These are phyloP conservation scores for Mercurialis annua DNA, from an alignment of 345 rosid species.

Conservation along the genomic window DNA sequence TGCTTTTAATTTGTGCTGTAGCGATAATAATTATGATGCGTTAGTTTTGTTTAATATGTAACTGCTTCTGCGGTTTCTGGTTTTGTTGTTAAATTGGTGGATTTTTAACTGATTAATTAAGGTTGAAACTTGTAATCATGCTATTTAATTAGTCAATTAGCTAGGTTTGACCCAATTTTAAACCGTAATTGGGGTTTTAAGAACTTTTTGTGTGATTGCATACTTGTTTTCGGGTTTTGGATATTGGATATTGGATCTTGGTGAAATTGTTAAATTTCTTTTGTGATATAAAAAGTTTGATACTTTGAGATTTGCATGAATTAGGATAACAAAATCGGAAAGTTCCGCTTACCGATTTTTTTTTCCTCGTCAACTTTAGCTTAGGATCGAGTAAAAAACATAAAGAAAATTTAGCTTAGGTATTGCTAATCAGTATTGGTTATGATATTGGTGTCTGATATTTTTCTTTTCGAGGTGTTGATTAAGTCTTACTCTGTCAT, in stretches of 20 bases:
- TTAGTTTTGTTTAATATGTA: background rate
- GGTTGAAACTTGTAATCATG: background rate
- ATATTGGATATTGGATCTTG: conserved; percentile 12
- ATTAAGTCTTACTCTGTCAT: background rate
- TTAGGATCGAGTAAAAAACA: no score
- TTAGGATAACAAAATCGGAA: conserved; percentile 5
- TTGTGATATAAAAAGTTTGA: conserved; percentile 17
- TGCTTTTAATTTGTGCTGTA: background rate
- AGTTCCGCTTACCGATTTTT: background rate
- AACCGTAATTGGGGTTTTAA: background rate
- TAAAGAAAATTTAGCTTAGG: background rate
- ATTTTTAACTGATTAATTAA: background rate
- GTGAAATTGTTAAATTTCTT: conserved; percentile 9
- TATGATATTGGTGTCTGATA: background rate
- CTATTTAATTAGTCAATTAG: background rate
- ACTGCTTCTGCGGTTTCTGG: background rate
- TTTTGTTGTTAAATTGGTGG: conserved; percentile 8
- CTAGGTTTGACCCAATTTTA: background rate
- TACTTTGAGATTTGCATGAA: conserved; percentile 4
- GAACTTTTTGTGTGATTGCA: background rate
- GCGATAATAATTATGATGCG: background rate
- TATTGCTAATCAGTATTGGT: background rate
- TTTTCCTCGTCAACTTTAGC: background rate
- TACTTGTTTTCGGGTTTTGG: background rate
- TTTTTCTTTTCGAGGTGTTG: background rate